Evolutionary conservation across 2,329 filamentous ascomycete genomes (phyloP).

Genomic region (Scleromitrula shiraiana): DNA sequence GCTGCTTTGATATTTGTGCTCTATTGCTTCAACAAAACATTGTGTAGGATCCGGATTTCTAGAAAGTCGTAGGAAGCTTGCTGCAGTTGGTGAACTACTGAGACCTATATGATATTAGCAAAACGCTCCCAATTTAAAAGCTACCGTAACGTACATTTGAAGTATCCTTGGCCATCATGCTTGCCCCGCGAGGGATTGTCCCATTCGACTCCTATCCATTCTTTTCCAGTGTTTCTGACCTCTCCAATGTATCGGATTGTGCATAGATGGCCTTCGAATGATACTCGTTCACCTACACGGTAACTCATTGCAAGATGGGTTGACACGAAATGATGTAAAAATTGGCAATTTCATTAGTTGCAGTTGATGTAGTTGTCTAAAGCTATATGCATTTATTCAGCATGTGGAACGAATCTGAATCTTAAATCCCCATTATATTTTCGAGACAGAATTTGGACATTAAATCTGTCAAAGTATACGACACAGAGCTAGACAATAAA

Average conservation of each 20-base stretch:
- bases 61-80: conserved; percentile 78
- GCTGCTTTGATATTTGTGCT: conserved; percentile 60
- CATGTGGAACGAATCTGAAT: no score
- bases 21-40: conserved; percentile 72
- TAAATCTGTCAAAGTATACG: no score
- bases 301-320: no score
- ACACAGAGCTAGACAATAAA: no score
- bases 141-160: conserved; percentile 54
- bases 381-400: no score
- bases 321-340: no score
- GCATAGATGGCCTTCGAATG: conserved; percentile 68
- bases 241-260: conserved; percentile 78
- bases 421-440: no score
- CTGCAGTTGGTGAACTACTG: conserved; percentile 59
- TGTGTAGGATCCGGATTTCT: conserved; percentile 59
- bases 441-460: no score
- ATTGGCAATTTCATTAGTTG: no score
- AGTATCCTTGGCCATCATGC: conserved; percentile 82
- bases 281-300: conserved; percentile 66
- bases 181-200: conserved; percentile 81
- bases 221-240: conserved; percentile 58
- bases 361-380: no score
- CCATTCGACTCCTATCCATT: conserved; percentile 95
- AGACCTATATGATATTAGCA: conserved; percentile 37
- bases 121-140: not conserved